Percentiles rank a stretch among this genome's conserved stretches.
Conservation (phyloP, 306 rosid species). For the Elaeagnus macrophylla region DNA sequence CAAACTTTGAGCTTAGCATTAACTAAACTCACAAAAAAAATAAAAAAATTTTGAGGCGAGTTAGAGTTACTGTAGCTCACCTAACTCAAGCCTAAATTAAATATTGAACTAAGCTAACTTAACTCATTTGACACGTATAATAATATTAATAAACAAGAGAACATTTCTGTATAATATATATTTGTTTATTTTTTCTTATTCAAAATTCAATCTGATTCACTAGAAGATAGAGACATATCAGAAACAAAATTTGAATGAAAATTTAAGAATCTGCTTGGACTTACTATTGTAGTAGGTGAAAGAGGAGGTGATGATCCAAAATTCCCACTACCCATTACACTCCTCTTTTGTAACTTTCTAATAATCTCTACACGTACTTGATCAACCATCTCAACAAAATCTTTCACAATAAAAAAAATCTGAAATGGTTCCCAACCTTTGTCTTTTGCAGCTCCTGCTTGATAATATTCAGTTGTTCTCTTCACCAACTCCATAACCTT, state of each 20-base stretch:
- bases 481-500: constrained; percentile 57
- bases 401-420: constrained; percentile 51
- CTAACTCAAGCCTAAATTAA: too few species aligned
- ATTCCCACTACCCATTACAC: constrained; percentile 4
- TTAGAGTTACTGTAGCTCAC: too few species aligned
- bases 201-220: constrained; percentile 52
- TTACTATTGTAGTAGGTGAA: constrained; percentile 26
- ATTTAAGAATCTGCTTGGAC: constrained; percentile 26
- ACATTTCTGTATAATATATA: too few species aligned
- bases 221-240: constrained; percentile 28
- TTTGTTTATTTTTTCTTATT: too few species aligned
- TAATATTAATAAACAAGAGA: too few species aligned
- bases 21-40: too few species aligned
- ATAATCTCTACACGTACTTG: constrained; percentile 45
- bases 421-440: constrained; percentile 36
- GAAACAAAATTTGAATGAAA: constrained; percentile 38
- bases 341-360: constrained; percentile 38
- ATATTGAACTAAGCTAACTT: too few species aligned
- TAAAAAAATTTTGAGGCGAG: too few species aligned
- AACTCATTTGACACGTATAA: too few species aligned
- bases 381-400: constrained; percentile 55
- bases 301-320: constrained; percentile 33
- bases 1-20: too few species aligned
- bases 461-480: constrained; percentile 57
- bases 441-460: constrained; percentile 42